Conservation (phyloP, 2,329 filamentous ascomycete genomes). For the Epichloe typhina region DNA sequence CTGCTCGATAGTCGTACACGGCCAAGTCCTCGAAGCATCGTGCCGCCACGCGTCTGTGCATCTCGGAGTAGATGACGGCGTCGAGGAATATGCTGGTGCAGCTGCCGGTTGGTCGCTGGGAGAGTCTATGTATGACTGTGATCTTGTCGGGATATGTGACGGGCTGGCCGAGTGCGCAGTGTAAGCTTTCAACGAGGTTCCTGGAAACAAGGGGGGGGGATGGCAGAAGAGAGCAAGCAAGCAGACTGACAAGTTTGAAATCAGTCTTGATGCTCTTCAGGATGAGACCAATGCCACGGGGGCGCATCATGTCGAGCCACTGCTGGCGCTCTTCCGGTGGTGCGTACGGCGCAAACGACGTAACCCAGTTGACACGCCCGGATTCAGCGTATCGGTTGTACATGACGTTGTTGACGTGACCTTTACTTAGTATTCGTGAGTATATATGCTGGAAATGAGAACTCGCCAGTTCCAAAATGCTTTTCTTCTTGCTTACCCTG, state of each 20-base stretch:
- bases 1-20: conserved; percentile 19
- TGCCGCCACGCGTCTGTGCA: conserved; percentile 58
- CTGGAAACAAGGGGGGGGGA: too few species aligned
- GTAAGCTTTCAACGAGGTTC: too few species aligned
- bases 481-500: not conserved
- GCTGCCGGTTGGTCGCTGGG: conserved; percentile 29
- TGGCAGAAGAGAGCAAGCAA: not conserved
- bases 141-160: conserved; percentile 74
- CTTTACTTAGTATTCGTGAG: conserved; percentile 7
- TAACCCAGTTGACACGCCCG: conserved; percentile 64
- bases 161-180: conserved; percentile 36
- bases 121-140: conserved; percentile 71
- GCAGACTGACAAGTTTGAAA: conserved; percentile 66
- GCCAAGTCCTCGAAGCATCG: conserved; percentile 47
- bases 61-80: conserved; percentile 60
- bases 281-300: conserved; percentile 58
- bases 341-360: conserved; percentile 50
- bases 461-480: too few species aligned
- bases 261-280: conserved; percentile 68
- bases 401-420: conserved; percentile 74
- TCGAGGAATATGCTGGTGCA: conserved; percentile 43
- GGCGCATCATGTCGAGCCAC: conserved; percentile 59
- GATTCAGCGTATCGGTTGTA: conserved; percentile 79
- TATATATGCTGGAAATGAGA: too few species aligned
- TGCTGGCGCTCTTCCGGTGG: conserved; percentile 46